Evolutionary conservation across 2,329 filamentous ascomycete genomes (phyloP), one percentile per base, ranked within the genome.

Genomic region (Ceratocystis papillata): DNA sequence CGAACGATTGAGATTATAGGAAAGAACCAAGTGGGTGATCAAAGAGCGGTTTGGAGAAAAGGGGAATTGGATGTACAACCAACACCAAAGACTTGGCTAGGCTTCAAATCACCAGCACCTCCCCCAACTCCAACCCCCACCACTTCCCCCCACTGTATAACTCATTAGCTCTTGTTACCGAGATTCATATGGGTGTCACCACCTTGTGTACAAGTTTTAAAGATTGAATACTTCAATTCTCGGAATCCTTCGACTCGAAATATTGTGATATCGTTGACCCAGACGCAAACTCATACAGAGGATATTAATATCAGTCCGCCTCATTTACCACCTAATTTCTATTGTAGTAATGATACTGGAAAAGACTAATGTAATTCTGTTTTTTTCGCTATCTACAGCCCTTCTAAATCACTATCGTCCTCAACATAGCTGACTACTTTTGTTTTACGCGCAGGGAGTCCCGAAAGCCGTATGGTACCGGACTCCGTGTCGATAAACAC

Each of bases 381-480:
- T 33, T 30, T 33, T 30, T 37, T 17, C 15, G 17, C 8, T 37
- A 37, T 59, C 28, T 59, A 59, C 25, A 37, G 30, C 15, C n/a
- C 55, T n/a, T 69, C 70, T 61, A 69, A 62, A n/a, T 74, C 72
- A 53, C 70, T 74, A 37, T 73, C 72, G 33, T 70, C 72, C 69
- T 76, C 75, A 33, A 71, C 74, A 68, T 79, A 78, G 68, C 74
- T 76, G 17, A 78, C 72, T 33, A 41, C 50, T 60, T 66, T 65
- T 22, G 33, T 66, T 22, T 65, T 66, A 17, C 68, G 63, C 10
- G 65, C 65, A 28, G 66, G 66, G n/a, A 64, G 62, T 20, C 67
- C 67, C 6, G 64, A 64, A 45, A 68, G 48, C 4, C 61, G 55
- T 59, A 33, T 59, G 55, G 25, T 37, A 33, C 55, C 33, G 4